Percentiles rank a stretch among this genome's conserved stretches.
Evolutionary conservation across 2,329 filamentous ascomycete species (phyloP).

Genomic region (Sporothrix brasiliensis): DNA sequence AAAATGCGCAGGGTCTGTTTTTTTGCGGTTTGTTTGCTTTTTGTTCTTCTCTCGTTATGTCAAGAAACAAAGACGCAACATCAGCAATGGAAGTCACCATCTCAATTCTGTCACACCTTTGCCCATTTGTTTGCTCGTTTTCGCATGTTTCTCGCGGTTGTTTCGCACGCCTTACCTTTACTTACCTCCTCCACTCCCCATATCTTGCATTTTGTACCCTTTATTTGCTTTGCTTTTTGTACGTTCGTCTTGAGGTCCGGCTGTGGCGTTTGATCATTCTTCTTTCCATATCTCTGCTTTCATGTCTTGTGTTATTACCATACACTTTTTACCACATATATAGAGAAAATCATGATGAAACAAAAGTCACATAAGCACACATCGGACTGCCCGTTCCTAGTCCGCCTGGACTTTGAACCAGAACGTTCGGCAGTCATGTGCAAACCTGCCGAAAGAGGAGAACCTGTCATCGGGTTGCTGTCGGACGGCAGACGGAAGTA

Average conservation of each 20-base stretch:
- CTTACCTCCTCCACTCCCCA: slow-evolving; percentile 10
- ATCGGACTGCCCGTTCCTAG: background rate
- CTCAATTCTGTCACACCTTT: slow-evolving; percentile 21
- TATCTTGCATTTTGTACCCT: slow-evolving; percentile 20
- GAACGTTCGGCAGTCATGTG: background rate
- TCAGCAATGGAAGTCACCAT: slow-evolving; percentile 27
- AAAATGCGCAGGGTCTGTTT: slow-evolving; percentile 20
- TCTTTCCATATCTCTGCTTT: slow-evolving; percentile 12
- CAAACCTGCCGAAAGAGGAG: background rate
- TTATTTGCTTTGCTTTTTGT: background rate
- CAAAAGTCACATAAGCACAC: background rate
- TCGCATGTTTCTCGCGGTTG: background rate
- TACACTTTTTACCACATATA: background rate
- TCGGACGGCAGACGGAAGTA: background rate
- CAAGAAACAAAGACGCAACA: slow-evolving; percentile 16
- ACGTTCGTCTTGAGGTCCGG: slow-evolving; percentile 16
- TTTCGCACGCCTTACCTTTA: background rate
- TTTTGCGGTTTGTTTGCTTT: slow-evolving; percentile 1
- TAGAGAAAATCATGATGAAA: background rate
- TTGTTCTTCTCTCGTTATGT: no score
- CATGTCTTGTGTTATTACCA: slow-evolving; percentile 9
- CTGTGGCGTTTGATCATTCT: slow-evolving; percentile 28
- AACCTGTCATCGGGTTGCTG: background rate
- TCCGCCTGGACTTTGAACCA: background rate
- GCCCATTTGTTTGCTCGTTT: background rate